Conservation (phyloP, 768 basidiomycete genomes). For the Leccinum rimulosum region DNA sequence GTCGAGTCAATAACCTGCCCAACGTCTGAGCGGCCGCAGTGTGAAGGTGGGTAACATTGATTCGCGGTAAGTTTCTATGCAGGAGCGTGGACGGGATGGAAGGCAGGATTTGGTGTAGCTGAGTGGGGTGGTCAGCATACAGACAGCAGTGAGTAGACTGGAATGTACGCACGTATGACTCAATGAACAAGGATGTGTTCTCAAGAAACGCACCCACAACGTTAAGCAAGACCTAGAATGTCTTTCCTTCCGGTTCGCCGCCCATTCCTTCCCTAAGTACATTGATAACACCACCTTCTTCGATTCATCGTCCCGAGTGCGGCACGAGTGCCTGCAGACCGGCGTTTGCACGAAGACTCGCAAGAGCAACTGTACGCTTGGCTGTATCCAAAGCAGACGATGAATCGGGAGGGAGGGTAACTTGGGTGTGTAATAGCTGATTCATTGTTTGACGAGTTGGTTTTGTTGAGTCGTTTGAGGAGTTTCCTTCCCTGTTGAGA, state of each 20-base stretch:
- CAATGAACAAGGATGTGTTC: slow-evolving; percentile 82
- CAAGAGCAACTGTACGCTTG: slow-evolving; percentile 86
- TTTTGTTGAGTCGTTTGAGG: slow-evolving; percentile 46
- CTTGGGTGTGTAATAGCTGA: slow-evolving; percentile 89
- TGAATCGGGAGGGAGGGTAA: slow-evolving; percentile 73
- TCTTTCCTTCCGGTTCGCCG: too few species aligned
- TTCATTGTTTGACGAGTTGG: slow-evolving; percentile 85
- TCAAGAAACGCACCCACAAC: too few species aligned
- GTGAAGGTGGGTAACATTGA: slow-evolving; percentile 71
- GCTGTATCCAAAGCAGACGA: slow-evolving; percentile 45
- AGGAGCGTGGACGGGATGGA: slow-evolving; percentile 89
- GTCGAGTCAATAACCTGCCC: slow-evolving; percentile 73
- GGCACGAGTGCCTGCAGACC: too few species aligned
- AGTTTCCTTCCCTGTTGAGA: slow-evolving; percentile 25
- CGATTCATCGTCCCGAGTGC: too few species aligned
- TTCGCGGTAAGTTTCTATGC: slow-evolving; percentile 76
- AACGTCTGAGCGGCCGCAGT: slow-evolving; percentile 82
- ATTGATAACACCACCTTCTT: too few species aligned
- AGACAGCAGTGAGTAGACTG: not conserved
- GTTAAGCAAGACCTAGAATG: too few species aligned
- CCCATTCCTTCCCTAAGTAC: too few species aligned
- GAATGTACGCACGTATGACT: slow-evolving; percentile 82
- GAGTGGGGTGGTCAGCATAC: not conserved
- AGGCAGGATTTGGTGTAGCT: slow-evolving; percentile 96
- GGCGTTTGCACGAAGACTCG: slow-evolving; percentile 62